Evolutionary conservation across 805 yeast species (phyloP).

Genomic region (Candida xiaguanensis): DNA sequence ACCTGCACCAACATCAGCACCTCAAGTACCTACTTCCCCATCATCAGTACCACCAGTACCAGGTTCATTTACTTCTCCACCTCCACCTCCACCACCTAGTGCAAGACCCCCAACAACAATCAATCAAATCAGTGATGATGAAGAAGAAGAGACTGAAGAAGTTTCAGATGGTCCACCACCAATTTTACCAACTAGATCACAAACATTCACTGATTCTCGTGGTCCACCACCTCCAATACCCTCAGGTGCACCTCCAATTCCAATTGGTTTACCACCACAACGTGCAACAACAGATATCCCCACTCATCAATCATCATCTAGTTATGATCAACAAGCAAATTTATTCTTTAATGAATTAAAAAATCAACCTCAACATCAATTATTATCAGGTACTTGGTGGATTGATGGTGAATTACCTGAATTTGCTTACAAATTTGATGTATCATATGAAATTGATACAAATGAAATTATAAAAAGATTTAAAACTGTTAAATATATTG

Average conservation of each 20-base stretch:
- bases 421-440: slow-evolving; percentile 40
- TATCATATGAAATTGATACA: slow-evolving; percentile 65
- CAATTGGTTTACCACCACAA: slow-evolving; percentile 9
- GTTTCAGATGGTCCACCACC: slow-evolving; percentile 4
- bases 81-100: slow-evolving; percentile 12
- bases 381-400: slow-evolving; percentile 61
- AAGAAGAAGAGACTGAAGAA: slow-evolving; percentile 16
- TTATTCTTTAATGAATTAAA: slow-evolving; percentile 20
- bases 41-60: slow-evolving; percentile 14
- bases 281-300: slow-evolving; percentile 14
- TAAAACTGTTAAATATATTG: slow-evolving; percentile 46
- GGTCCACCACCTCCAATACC: slow-evolving; percentile 10
- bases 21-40: too few relatives aligned
- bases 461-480: slow-evolving; percentile 53
- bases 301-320: neutral
- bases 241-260: slow-evolving; percentile 5
- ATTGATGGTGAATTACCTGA: slow-evolving; percentile 55
- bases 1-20: slow-evolving; percentile 9
- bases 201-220: neutral
- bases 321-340: slow-evolving; percentile 24
- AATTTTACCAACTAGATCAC: neutral
- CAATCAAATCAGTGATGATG: slow-evolving; percentile 3
- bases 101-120: neutral
- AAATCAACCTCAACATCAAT: slow-evolving; percentile 26
- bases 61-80: slow-evolving; percentile 14